These are phyloP conservation scores for Lagenidium sp. DNA, from an alignment of 352 stramenopile genomes.

Conservation along the genomic window DNA sequence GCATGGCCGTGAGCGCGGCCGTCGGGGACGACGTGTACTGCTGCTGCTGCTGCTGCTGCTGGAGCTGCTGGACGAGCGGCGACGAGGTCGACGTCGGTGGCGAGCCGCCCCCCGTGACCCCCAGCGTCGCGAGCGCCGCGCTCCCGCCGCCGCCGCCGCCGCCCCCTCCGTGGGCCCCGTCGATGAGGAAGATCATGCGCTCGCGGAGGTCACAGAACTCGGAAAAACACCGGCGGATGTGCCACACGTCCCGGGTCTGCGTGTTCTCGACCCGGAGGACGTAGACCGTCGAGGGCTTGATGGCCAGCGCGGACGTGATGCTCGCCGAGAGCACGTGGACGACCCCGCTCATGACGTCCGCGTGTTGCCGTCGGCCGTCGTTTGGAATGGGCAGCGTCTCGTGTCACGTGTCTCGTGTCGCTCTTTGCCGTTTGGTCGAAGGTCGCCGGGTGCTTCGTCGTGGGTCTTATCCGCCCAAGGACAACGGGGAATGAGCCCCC, in stretches of 20 bases:
- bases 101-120: too few relatives aligned
- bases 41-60: slow-evolving; percentile 1
- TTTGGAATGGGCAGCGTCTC: too few relatives aligned
- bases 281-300: slow-evolving; percentile 74
- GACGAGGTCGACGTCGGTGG: too few relatives aligned
- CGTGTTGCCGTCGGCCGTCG: too few relatives aligned
- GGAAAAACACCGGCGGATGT: slow-evolving; percentile 60
- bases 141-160: too few relatives aligned
- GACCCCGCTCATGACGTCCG: slow-evolving; percentile 23
- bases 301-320: slow-evolving; percentile 55
- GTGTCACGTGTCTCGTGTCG: too few relatives aligned
- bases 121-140: not conserved
- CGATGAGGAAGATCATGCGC: slow-evolving; percentile 50
- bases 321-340: slow-evolving; percentile 38
- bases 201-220: slow-evolving; percentile 71
- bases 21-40: slow-evolving; percentile 1
- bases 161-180: slow-evolving; percentile 19
- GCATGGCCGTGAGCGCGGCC: slow-evolving; percentile 4
- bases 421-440: too few relatives aligned
- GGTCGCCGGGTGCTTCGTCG: too few relatives aligned
- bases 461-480: too few relatives aligned
- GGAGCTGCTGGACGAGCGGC: not conserved
- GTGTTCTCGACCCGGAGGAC: slow-evolving; percentile 50
- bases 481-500: too few relatives aligned
- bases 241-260: slow-evolving; percentile 33